Evolutionary conservation across 345 rosid species (phyloP).

Genomic region (Ricinus communis): DNA sequence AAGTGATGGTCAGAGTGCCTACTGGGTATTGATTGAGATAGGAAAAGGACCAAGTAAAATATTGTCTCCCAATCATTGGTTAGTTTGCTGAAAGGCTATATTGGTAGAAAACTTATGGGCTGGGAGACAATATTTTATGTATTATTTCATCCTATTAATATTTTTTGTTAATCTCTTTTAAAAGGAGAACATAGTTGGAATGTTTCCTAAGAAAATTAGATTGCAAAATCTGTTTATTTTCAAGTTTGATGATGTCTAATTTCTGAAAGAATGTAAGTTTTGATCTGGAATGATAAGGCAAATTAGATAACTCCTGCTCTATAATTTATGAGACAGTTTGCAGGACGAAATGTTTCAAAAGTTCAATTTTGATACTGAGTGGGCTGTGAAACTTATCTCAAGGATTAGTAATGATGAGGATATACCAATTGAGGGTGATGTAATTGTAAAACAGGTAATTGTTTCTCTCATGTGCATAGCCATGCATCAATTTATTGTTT

Average conservation of each 20-base stretch:
- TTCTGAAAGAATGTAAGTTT: not conserved
- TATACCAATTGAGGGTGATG: conserved; percentile 83
- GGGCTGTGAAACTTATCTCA: conserved; percentile 91
- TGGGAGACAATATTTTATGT: not conserved
- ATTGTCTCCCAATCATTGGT: not conserved
- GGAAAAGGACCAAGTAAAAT: not conserved
- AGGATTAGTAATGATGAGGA: conserved; percentile 79
- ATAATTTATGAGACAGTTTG: conserved; percentile 51
- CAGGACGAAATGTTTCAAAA: conserved; percentile 98
- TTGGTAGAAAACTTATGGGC: not conserved
- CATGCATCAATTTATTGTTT: not conserved
- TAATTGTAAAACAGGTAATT: conserved; percentile 80
- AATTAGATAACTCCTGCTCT: conserved; percentile 12
- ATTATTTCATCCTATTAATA: not conserved
- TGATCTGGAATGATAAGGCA: not conserved
- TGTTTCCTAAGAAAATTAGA: not conserved
- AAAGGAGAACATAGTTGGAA: not conserved
- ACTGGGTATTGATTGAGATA: not conserved
- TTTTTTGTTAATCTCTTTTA: not conserved
- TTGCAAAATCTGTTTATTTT: not conserved
- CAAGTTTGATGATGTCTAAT: not conserved
- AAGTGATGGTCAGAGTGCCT: not conserved
- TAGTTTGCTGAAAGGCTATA: not conserved
- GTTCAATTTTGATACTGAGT: conserved; percentile 87
- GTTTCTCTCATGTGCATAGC: conserved; percentile 15